Evolutionary conservation across 345 rosid species (phyloP).

Genomic region (Eucalyptus melliodora): DNA sequence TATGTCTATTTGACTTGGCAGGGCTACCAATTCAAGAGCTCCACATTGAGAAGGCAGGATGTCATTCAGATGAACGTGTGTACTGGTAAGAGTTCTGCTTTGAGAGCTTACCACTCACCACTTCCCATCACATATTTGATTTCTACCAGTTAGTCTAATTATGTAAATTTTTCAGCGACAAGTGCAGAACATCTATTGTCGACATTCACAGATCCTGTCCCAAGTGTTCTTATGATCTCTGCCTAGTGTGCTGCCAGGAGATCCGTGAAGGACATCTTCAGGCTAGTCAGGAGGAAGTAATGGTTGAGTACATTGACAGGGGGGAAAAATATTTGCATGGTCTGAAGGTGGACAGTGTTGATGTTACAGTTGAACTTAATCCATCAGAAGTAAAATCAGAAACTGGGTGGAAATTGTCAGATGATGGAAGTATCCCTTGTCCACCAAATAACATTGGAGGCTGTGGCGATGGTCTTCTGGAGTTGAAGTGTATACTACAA

Average conservation of each 20-base stretch:
- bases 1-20: not conserved
- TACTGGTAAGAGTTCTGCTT: constrained; percentile 12
- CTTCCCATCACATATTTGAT: not conserved
- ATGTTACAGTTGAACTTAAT: not conserved
- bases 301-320: not conserved
- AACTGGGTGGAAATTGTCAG: constrained; percentile 23
- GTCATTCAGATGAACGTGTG: constrained; percentile 11
- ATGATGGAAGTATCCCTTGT: constrained; percentile 25
- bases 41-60: not conserved
- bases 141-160: not conserved
- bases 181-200: constrained; percentile 31
- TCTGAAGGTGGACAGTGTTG: not conserved
- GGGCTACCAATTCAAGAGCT: constrained; percentile 2
- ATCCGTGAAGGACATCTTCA: constrained; percentile 16
- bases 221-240: constrained; percentile 21
- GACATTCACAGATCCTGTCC: constrained; percentile 32
- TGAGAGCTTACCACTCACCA: not conserved
- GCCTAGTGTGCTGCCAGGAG: constrained; percentile 29
- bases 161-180: constrained; percentile 7
- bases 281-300: constrained; percentile 1
- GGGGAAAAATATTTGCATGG: constrained; percentile 21
- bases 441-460: constrained; percentile 12
- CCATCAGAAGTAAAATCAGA: not conserved
- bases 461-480: constrained; percentile 19
- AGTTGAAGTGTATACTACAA: constrained; percentile 13